Conservation (phyloP, 225 moss, liverwort and hornwort genomes). For the Takakia lepidozioides region DNA sequence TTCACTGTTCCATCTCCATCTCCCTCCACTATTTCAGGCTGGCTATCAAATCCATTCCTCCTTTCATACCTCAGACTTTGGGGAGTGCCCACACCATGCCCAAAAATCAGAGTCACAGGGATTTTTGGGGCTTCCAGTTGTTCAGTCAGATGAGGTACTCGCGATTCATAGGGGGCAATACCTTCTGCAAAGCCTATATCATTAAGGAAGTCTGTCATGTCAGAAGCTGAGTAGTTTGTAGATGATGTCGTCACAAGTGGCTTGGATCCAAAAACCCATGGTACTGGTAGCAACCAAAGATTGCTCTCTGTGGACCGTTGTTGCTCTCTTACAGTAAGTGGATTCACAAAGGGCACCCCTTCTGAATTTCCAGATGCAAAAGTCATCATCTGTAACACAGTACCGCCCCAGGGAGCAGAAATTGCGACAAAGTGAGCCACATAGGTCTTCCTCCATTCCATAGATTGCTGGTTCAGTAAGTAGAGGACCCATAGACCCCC, state of each 20-base stretch:
- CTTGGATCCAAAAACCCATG: constrained; percentile 43
- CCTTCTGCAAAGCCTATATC: constrained; percentile 80
- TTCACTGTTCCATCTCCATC: constrained; percentile 49
- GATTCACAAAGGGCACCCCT: constrained; percentile 61
- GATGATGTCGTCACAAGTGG: constrained; percentile 53
- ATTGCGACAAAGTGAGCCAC: constrained; percentile 69
- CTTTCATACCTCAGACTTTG: constrained; percentile 50
- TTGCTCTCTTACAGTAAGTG: constrained; percentile 59
- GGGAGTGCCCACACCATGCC: constrained; percentile 51
- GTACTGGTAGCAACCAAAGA: constrained; percentile 68
- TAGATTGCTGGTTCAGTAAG: constrained; percentile 69
- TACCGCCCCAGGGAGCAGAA: constrained; percentile 75
- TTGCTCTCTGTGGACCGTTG: constrained; percentile 88
- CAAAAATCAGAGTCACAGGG: constrained; percentile 56
- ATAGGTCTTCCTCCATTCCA: constrained; percentile 48
- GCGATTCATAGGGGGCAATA: constrained; percentile 49
- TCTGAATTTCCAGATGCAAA: constrained; percentile 84
- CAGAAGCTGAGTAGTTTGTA: constrained; percentile 52
- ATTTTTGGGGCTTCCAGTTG: constrained; percentile 56
- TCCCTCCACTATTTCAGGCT: constrained; percentile 32
- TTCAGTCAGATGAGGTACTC: constrained; percentile 62
- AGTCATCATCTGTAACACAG: constrained; percentile 78
- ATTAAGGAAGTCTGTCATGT: constrained; percentile 58
- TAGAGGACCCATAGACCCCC: constrained; percentile 80
- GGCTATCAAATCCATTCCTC: constrained; percentile 24